Conservation (phyloP, 2,329 filamentous ascomycete genomes). For the Teratosphaeria epicoccoides region DNA sequence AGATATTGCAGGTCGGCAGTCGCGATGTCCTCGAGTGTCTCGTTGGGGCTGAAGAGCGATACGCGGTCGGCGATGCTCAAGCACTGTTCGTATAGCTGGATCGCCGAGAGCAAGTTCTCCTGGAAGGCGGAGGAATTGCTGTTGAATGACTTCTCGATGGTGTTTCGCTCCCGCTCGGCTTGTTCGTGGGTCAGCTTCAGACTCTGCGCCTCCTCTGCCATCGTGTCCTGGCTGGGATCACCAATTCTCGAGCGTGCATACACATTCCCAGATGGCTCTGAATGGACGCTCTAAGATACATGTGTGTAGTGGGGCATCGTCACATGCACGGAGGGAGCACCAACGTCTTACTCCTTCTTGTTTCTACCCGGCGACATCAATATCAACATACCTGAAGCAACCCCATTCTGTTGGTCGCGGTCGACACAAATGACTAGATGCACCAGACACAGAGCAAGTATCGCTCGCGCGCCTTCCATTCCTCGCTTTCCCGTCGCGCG, state of each 20-base stretch:
- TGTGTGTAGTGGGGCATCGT: neutral
- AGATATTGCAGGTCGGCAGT: slow-evolving; percentile 80
- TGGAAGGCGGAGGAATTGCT: slow-evolving; percentile 56
- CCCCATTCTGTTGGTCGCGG: neutral
- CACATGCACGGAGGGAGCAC: neutral
- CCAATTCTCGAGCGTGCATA: too few relatives aligned
- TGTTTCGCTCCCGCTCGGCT: slow-evolving; percentile 46
- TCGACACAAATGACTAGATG: neutral
- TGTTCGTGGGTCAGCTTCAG: slow-evolving; percentile 42
- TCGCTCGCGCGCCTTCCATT: too few relatives aligned
- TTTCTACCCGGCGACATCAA: neutral
- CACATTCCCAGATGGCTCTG: too few relatives aligned
- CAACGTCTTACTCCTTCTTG: neutral
- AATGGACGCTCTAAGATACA: too few relatives aligned
- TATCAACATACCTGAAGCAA: neutral
- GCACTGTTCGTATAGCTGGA: slow-evolving; percentile 64
- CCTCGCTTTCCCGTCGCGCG: too few relatives aligned
- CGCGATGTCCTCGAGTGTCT: slow-evolving; percentile 73
- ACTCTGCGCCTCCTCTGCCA: slow-evolving; percentile 41
- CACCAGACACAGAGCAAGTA: neutral
- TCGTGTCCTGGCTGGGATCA: slow-evolving; percentile 7
- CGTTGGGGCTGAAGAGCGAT: slow-evolving; percentile 83
- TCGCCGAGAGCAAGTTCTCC: slow-evolving; percentile 54
- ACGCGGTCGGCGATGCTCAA: slow-evolving; percentile 57
- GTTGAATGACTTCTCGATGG: slow-evolving; percentile 54